Evolutionary conservation across 257 asterid genomes (phyloP), one percentile per base, ranked within the genome.

Genomic region (Fraxinus cuspidata): DNA sequence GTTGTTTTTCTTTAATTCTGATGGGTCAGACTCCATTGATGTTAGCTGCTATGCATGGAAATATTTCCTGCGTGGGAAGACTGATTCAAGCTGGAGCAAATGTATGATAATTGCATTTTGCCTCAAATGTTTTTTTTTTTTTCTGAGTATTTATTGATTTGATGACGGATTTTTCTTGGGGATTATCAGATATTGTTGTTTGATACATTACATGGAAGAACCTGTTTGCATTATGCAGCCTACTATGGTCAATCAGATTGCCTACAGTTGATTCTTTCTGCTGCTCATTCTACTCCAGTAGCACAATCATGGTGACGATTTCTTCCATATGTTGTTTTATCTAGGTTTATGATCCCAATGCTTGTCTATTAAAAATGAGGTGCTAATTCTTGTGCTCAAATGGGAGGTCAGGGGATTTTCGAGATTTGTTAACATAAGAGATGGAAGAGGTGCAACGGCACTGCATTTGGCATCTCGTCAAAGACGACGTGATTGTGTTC

Each of bases 41-140:
- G 98, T 82, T 91, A 76, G 98, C 96, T 86, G 94, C 97, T 27
- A 89, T 93, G 85, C 89, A 89, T 73, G 98, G 97, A 58, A 86
- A 88, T 65, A 74, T 81, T 73, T 82, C 93, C n/a, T 93, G 94
- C 25, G 89, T 86, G 82, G 92, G 88, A 77, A 86, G 87, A 84
- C 84, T 93, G 68, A 82, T 92, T 85, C 87, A 90, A 81, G 96
- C 88, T 18, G 97, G 96, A 78, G 97, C 97, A 72, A 88, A 92
- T 87, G 97, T 90, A 88, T 74, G 91, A 19, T 76, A 10, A 73
- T n/a, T 67, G 34, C 29, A 1, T 18, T 60, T 9, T 11, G 35
- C n/a, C 3, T 25, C 34, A 9, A 9, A 2, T 63, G 13, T 23
- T 23, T 19, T 31, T 7, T 12, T 28, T 3, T 42, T 18, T 2